Percentiles rank a stretch among this genome's conserved stretches.
These are phyloP conservation scores for Apiospora arundinis DNA, from an alignment of 2,329 filamentous ascomycete species.

Conservation along the genomic window DNA sequence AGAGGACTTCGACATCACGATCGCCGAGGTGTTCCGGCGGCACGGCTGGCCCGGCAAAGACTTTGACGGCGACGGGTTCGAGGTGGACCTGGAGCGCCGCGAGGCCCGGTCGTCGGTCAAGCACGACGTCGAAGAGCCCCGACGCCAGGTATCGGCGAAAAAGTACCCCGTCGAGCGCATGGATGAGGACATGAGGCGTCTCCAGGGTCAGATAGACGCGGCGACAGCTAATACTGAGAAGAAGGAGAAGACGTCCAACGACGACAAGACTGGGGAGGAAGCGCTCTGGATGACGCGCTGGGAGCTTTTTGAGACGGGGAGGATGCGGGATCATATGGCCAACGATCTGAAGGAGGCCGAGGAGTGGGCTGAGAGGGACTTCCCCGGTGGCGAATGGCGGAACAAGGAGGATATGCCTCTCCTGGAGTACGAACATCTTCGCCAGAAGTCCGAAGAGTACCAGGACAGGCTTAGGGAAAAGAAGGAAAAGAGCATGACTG, in stretches of 20 bases:
- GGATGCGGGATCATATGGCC: not conserved
- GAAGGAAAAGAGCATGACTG: not conserved
- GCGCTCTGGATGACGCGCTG: not conserved
- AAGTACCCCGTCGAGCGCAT: not conserved
- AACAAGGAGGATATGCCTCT: not conserved
- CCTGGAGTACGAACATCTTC: not conserved
- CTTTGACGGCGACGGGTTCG: conserved; percentile 3
- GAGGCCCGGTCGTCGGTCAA: not conserved
- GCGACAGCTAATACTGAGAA: too few relatives aligned
- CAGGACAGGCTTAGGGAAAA: too few relatives aligned
- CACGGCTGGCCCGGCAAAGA: not conserved
- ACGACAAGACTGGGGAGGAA: not conserved
- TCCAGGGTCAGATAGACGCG: too few relatives aligned
- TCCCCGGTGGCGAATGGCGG: not conserved
- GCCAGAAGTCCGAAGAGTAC: not conserved
- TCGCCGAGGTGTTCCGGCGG: not conserved
- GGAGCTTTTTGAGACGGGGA: not conserved
- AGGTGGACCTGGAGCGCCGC: not conserved
- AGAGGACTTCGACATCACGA: not conserved
- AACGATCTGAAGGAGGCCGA: not conserved
- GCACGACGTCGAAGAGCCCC: not conserved
- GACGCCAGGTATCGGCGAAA: not conserved
- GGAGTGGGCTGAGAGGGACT: not conserved
- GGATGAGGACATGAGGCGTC: not conserved
- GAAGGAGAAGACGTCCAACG: not conserved